Base-by-base conservation (phyloP, 116 monocot genomes). In the Papilionanthe hybrid region DNA sequence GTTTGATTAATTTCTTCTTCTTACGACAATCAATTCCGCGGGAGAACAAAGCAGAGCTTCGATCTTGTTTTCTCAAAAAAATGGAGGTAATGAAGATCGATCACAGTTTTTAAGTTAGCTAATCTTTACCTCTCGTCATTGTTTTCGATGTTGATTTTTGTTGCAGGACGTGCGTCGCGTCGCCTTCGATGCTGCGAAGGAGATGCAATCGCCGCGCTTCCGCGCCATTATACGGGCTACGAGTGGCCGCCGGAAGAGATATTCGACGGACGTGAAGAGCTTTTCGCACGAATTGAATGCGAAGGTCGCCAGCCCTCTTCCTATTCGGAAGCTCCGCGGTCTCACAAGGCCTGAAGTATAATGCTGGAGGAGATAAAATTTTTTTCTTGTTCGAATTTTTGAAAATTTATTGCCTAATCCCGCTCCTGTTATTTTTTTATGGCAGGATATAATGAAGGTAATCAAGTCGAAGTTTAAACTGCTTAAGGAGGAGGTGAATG, bases 191-290 rank as follows among this genome's bases (percentile, higher is more conserved):
- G 77, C 81, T 5, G 84, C 77, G 17, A 92, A 87, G 90, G 93
- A 99, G 75, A 79, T 92, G 84, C 82, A 92, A 19, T 99, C 99
- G 17, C 99, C 99, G 13, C 86, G 99, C 3, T 99, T 99, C 88
- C 87, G 93, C 6, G 99, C 99, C n/a, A 91, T 99, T 74, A 81
- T 99, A 7, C 82, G 95, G 9, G 99, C 90, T 30, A 99, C 99
- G 8, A 99, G 99, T 57, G 93, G 93, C 79, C 89, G 89, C 17
- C 85, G 84, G 72, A 88, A 84, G 85, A 76, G 89, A 29, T 65
- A 42, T 28, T 71, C 87, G 2, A 4, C 78, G 5, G 90, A 91
- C 43, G 84, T 96, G 73, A 96, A 96, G 87, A 93, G 96, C 83
- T 93, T 88, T 86, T 96, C 96, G 9, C 96, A 93, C 67, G 96